Evolutionary conservation across 2,329 filamentous ascomycete genomes (phyloP), one percentile per base, ranked within the genome.

Genomic region (Aspergillus persii): DNA sequence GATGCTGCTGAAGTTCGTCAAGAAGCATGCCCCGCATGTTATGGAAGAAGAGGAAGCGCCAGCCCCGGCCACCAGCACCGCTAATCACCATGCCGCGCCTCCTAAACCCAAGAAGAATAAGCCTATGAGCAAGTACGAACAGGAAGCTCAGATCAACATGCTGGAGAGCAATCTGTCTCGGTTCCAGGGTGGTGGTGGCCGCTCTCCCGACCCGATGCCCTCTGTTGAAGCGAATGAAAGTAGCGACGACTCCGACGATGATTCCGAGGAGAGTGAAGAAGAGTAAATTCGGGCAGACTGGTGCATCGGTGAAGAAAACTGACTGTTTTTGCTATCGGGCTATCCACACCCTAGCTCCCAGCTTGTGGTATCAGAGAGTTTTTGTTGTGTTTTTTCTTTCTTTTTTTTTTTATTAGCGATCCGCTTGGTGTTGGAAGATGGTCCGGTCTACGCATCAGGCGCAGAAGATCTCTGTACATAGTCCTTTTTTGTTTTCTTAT

Each of bases 41-140:
- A 66, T 77, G 53, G 73, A 77, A 57, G 76, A 77, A 49, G 77
- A 80, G 33, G 78, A 80, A 12, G 61, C 70, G 3, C 68, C 66
- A 4, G 64, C 74, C 12, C 72, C 77, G n/a, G 49, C 58, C 18
- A 57, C 68, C 29, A 64, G 12, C 36, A 41, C 15, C 36, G 36
- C 36, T 7, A 41, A 41, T 7, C 12, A 69, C 31, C 71, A 67
- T n/a, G 65, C 75, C 18, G 70, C 74, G 3, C 70, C 74, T 18
- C 67, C 76, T 3, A 80, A 80, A 65, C 73, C 76, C 2, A 82
- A 81, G 71, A 82, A 81, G 69, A 81, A 80, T 65, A 81, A 81
- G 68, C 79, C 79, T 1, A 81, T 81, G 79, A 81, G 77, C 70
- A 81, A 81, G 65, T 75, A 74, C 53, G 79, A 81, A 63, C 80